Conservation (phyloP, 2,329 filamentous ascomycete genomes). For the Metarhizium robertsii region DNA sequence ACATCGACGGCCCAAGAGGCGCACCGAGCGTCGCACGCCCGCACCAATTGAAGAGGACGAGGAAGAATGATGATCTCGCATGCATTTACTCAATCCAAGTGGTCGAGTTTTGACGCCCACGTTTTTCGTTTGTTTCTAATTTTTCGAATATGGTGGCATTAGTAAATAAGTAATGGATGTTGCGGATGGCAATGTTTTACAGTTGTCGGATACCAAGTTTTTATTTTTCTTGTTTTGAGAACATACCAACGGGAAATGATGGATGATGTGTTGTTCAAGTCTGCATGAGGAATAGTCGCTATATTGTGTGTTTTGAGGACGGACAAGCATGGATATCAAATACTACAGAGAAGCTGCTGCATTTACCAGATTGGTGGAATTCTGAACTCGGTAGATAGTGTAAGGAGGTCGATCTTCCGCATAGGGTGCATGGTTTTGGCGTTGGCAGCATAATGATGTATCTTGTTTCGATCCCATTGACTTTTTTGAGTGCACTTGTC, state of each 20-base stretch:
- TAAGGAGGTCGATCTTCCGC: not conserved
- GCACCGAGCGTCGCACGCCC: slow-evolving; percentile 60
- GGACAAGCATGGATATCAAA: not conserved
- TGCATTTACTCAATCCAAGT: not conserved
- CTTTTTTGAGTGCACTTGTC: not conserved
- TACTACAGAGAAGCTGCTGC: not conserved
- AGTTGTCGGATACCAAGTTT: not conserved
- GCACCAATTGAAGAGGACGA: slow-evolving; percentile 66
- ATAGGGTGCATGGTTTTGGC: slow-evolving; percentile 1
- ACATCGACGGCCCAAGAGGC: slow-evolving; percentile 56
- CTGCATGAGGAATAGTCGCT: not conserved
- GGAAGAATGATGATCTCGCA: slow-evolving; percentile 40
- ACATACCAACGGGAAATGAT: not conserved
- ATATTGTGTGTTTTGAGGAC: not conserved
- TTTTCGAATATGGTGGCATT: not conserved
- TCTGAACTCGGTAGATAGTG: not conserved
- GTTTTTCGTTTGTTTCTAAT: not conserved
- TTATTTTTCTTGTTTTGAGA: not conserved
- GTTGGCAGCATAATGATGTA: slow-evolving; percentile 4
- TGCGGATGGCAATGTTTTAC: not conserved
- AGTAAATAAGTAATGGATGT: not conserved
- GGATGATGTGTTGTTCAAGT: not conserved
- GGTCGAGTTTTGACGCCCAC: not conserved
- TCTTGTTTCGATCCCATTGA: not conserved
- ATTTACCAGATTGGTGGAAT: not conserved